Percentiles rank a stretch among this genome's conserved stretches.
Evolutionary conservation across 2,329 filamentous ascomycete species (phyloP).

Genomic region (Ceratocystis ficicola): DNA sequence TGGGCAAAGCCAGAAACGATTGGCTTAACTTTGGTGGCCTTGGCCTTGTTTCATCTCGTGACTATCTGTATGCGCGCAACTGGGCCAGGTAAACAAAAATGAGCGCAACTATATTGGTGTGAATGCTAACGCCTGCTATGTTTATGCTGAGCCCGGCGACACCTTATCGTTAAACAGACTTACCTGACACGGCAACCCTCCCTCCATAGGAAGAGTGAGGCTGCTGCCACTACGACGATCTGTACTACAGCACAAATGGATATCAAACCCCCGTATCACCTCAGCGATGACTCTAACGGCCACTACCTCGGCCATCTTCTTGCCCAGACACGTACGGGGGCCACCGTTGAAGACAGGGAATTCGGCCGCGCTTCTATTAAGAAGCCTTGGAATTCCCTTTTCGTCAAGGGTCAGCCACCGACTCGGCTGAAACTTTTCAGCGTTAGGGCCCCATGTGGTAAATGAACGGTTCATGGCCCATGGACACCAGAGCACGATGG

Average conservation of each 20-base stretch:
- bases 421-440: constrained; percentile 43
- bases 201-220: constrained; percentile 52
- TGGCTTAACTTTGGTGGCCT: too few species aligned
- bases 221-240: constrained; percentile 40
- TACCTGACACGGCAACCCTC: constrained; percentile 41
- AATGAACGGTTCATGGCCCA: constrained; percentile 52
- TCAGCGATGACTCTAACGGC: constrained; percentile 44
- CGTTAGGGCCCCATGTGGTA: constrained; percentile 45
- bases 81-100: too few species aligned
- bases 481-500: constrained; percentile 50
- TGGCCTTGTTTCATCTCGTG: too few species aligned
- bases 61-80: too few species aligned
- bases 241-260: constrained; percentile 30
- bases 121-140: too few species aligned
- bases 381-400: constrained; percentile 31
- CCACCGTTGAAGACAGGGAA: constrained; percentile 56
- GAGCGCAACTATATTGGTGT: too few species aligned
- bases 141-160: neutral
- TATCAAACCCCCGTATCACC: constrained; percentile 40
- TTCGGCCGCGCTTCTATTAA: constrained; percentile 39
- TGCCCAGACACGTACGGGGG: constrained; percentile 47
- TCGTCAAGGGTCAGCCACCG: constrained; percentile 37
- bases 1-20: neutral
- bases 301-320: constrained; percentile 51
- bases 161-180: constrained; percentile 20